Conservation (phyloP, 345 rosid species). For the Triadica sebifera region DNA sequence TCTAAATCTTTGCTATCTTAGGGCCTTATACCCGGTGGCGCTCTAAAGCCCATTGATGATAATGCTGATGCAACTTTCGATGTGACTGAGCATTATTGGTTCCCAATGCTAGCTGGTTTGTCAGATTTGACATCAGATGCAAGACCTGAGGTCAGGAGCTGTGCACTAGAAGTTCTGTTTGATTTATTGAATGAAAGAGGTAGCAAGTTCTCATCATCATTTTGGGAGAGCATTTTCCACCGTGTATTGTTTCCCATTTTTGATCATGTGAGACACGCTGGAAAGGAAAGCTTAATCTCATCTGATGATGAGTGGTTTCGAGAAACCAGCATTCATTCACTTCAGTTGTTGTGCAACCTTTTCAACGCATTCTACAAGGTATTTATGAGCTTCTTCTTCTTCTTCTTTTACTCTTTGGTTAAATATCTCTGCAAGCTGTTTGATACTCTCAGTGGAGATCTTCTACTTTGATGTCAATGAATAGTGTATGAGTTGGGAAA, state of each 20-base stretch:
- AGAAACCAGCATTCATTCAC: conserved; percentile 87
- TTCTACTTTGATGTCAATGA: conserved; percentile 29
- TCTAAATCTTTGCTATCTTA: conserved; percentile 29
- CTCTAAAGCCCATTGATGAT: conserved; percentile 60
- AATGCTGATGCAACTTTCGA: conserved; percentile 57
- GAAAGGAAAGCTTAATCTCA: conserved; percentile 65
- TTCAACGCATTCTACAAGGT: conserved; percentile 79
- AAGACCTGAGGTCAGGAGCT: conserved; percentile 79
- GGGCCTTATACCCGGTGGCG: conserved; percentile 92
- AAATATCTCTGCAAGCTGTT: background rate
- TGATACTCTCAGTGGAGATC: background rate
- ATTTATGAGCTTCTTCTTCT: conserved; percentile 9
- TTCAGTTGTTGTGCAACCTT: conserved; percentile 89
- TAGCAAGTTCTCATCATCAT: conserved; percentile 71
- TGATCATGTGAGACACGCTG: conserved; percentile 87
- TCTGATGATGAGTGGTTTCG: conserved; percentile 80
- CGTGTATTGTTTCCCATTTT: conserved; percentile 90
- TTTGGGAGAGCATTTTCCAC: conserved; percentile 94
- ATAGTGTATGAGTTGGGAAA: background rate
- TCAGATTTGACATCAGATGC: conserved; percentile 85
- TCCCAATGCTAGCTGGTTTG: conserved; percentile 90
- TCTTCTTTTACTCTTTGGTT: conserved; percentile 30
- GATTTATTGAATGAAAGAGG: conserved; percentile 93
- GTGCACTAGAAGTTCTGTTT: conserved; percentile 87
- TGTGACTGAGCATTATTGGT: conserved; percentile 92